Percentiles rank a stretch among this genome's conserved stretches.
Conservation (phyloP, 2,329 filamentous ascomycete species). For the Nothopassalora personata region DNA sequence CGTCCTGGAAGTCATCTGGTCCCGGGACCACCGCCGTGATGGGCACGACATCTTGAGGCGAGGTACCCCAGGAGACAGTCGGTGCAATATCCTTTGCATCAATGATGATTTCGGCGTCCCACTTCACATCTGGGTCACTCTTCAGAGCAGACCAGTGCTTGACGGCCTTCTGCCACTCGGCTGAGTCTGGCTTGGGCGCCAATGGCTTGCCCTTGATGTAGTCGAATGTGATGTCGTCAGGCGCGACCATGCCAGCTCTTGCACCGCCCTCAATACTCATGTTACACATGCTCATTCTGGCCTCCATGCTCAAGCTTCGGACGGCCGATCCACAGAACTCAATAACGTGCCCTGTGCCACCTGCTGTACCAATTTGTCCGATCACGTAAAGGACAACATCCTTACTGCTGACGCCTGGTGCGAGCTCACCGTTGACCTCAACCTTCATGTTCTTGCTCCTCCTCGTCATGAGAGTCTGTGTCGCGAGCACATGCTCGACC, state of each 20-base stretch:
- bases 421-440: conserved; percentile 84
- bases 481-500: conserved; percentile 96
- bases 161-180: conserved; percentile 83
- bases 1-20: conserved; percentile 76
- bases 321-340: conserved; percentile 97
- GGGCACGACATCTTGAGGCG: conserved; percentile 90
- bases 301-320: conserved; percentile 84
- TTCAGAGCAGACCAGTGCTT: conserved; percentile 82
- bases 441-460: conserved; percentile 98
- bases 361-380: conserved; percentile 88
- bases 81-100: conserved; percentile 89
- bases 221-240: conserved; percentile 88
- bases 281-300: conserved; percentile 98
- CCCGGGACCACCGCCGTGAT: conserved; percentile 89
- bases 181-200: conserved; percentile 75
- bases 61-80: conserved; percentile 95
- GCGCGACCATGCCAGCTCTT: conserved; percentile 92
- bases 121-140: conserved; percentile 83
- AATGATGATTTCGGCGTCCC: conserved; percentile 82
- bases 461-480: conserved; percentile 89
- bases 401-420: conserved; percentile 90
- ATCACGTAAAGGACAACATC: conserved; percentile 92
- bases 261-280: conserved; percentile 98
- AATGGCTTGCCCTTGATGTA: conserved; percentile 90
- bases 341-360: conserved; percentile 89